phyloP scores from a whole-genome alignment of 2,329 filamentous ascomycete species.

The Cladosporium sp. region DNA sequence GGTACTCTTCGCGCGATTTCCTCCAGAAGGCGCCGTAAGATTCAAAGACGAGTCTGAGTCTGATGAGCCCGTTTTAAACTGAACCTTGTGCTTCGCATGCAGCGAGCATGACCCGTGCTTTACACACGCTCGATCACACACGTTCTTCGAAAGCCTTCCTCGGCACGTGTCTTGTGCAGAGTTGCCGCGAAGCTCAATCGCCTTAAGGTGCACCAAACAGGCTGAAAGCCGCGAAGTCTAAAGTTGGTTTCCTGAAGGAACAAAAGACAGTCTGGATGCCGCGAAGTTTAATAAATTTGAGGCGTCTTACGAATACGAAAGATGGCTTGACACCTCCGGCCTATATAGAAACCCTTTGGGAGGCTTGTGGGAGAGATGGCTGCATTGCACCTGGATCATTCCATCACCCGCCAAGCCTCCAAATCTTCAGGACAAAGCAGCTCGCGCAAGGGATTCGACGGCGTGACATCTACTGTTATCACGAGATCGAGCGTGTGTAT shows the following conservation, averaged over 20 bases:
- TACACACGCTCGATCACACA: not conserved
- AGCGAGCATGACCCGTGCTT: not conserved
- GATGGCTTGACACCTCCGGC: not conserved
- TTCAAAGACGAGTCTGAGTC: not conserved
- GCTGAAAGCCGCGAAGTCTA: not conserved
- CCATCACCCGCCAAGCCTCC: slow-evolving; percentile 3
- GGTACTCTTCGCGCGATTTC: slow-evolving; percentile 48
- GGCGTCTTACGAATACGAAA: not conserved
- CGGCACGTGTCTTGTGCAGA: not conserved
- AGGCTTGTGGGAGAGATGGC: not conserved
- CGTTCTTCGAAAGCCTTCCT: not conserved
- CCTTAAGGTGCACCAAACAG: not conserved
- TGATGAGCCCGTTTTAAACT: not conserved
- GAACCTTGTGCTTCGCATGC: not conserved
- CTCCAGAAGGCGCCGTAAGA: slow-evolving; percentile 41
- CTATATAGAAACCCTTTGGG: not conserved
- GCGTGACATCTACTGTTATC: not conserved
- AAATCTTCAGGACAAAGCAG: slow-evolving; percentile 3
- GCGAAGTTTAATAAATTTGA: not conserved
- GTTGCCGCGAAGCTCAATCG: not conserved
- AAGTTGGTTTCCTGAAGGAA: too few species aligned
- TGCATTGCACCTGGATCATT: not conserved
- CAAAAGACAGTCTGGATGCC: too few species aligned
- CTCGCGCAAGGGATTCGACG: slow-evolving; percentile 5
- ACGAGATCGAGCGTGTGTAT: not conserved